phyloP scores from a whole-genome alignment of 352 stramenopile species.

The Phytophthora crassamura region DNA sequence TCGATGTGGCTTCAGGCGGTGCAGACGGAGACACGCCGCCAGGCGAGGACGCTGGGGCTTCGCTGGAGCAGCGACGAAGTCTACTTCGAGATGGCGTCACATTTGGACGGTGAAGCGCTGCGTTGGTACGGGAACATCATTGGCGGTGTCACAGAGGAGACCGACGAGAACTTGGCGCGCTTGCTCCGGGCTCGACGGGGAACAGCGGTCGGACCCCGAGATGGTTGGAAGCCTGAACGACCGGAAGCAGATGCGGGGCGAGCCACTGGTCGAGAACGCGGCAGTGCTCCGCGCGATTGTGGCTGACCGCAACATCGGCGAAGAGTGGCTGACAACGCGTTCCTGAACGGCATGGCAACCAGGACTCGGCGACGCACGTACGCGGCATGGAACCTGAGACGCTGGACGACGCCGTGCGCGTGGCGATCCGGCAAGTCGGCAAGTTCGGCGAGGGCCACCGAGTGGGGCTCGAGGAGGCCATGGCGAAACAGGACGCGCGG shows the following conservation, averaged over 20 bases:
- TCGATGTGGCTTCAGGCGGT: no score
- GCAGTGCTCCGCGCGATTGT: not conserved
- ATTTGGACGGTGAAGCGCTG: no score
- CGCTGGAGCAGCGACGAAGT: no score
- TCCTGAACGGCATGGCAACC: conserved; percentile 2
- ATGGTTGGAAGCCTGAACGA: not conserved
- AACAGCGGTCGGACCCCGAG: not conserved
- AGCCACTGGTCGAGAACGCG: conserved; percentile 4
- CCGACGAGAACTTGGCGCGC: no score
- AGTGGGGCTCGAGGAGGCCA: not conserved
- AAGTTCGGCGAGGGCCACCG: no score
- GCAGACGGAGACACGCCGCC: no score
- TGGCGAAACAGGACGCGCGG: not conserved
- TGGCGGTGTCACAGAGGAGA: no score
- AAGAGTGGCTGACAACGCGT: conserved; percentile 4
- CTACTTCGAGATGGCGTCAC: no score
- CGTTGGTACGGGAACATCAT: no score
- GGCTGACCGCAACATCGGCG: not conserved
- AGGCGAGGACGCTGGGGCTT: no score
- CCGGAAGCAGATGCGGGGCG: not conserved
- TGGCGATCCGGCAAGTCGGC: not conserved
- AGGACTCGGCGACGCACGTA: not conserved
- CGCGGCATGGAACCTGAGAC: not conserved
- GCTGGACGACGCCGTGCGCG: not conserved
- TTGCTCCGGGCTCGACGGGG: no score